These are phyloP conservation scores for Excoecaria agallocha DNA, from an alignment of 345 rosid genomes.

Conservation along the genomic window DNA sequence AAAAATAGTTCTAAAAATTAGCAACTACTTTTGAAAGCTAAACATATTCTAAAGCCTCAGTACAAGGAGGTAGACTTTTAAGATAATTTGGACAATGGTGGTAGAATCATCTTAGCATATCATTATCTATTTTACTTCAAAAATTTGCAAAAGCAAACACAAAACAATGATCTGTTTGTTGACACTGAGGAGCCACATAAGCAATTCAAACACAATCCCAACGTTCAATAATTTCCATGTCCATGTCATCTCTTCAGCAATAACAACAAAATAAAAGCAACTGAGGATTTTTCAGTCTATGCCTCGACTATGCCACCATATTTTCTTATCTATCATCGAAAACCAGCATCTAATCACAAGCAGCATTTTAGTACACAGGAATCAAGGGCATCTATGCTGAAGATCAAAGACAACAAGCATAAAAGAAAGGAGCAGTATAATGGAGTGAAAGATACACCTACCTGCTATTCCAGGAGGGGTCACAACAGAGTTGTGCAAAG, in stretches of 20 bases:
- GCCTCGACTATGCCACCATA: background rate
- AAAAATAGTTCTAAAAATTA: too few species aligned
- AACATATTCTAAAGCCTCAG: background rate
- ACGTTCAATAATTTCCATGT: background rate
- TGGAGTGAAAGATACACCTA: conserved; percentile 20
- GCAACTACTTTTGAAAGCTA: background rate
- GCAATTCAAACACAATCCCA: background rate
- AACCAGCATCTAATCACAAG: background rate
- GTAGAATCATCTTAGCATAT: background rate
- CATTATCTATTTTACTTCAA: background rate
- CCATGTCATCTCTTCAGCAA: background rate
- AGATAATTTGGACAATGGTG: background rate
- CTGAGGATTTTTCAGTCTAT: background rate
- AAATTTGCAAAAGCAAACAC: background rate
- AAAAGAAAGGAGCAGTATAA: background rate
- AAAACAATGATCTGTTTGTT: background rate
- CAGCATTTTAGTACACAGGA: background rate
- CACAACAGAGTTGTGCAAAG: conserved; percentile 85
- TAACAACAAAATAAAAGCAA: background rate
- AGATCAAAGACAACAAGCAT: background rate
- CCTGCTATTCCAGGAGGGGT: conserved; percentile 81
- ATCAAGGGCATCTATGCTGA: background rate
- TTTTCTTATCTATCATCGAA: conserved; percentile 2
- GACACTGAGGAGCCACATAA: background rate
- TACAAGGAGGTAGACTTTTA: background rate